Evolutionary conservation across 306 rosid genomes (phyloP).

Genomic region (Acacia confusa): DNA sequence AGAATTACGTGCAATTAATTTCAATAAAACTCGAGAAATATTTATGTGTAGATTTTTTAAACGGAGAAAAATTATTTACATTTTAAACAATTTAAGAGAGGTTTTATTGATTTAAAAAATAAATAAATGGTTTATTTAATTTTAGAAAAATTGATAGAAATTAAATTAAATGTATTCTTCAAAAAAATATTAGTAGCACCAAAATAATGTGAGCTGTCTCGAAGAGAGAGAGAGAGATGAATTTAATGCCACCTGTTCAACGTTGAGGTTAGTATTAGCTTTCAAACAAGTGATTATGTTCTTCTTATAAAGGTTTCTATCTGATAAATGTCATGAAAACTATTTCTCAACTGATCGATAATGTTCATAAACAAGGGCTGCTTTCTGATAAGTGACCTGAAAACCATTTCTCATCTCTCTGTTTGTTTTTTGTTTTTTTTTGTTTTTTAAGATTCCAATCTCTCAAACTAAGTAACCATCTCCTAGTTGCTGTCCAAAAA

Average conservation of each 20-base stretch:
- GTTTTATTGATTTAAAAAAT: too few species aligned
- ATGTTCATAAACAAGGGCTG: background rate
- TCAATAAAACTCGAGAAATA: background rate
- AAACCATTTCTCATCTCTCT: slow-evolving; percentile 62
- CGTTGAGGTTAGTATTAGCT: slow-evolving; percentile 50
- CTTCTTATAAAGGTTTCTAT: slow-evolving; percentile 39
- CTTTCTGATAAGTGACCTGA: background rate
- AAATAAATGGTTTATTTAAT: too few species aligned
- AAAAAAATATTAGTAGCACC: background rate
- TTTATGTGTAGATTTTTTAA: too few species aligned
- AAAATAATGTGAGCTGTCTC: background rate
- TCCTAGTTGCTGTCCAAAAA: slow-evolving; percentile 18
- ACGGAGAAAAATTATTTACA: background rate
- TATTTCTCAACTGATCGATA: slow-evolving; percentile 54
- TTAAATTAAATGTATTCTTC: too few species aligned
- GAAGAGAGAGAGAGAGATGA: slow-evolving; percentile 12
- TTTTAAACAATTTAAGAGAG: too few species aligned
- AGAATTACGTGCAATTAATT: background rate
- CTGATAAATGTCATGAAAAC: slow-evolving; percentile 50
- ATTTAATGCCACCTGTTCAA: slow-evolving; percentile 45
- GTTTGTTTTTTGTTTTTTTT: slow-evolving; percentile 19
- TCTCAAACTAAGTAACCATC: slow-evolving; percentile 51
- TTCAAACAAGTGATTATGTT: slow-evolving; percentile 56
- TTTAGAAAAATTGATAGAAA: too few species aligned
- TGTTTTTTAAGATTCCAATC: slow-evolving; percentile 29